phyloP scores from a whole-genome alignment of 2,329 filamentous ascomycete genomes.

The Mycosphaerella sp. region DNA sequence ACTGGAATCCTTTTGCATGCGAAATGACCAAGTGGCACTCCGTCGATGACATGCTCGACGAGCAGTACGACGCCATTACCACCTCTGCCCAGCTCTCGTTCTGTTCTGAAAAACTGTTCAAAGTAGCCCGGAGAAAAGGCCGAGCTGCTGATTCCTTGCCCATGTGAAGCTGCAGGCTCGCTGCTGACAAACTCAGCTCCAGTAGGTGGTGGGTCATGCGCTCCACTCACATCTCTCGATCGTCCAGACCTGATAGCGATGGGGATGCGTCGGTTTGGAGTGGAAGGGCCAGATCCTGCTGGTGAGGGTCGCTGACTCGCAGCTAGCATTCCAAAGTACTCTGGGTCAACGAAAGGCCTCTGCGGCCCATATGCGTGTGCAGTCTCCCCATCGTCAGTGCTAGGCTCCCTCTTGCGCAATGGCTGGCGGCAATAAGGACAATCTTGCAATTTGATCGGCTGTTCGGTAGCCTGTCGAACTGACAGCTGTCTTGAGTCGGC shows the following conservation, averaged over 20 bases:
- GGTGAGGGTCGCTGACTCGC: constrained; percentile 41
- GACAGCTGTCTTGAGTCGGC: constrained; percentile 77
- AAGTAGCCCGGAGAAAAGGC: constrained; percentile 94
- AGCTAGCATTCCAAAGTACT: constrained; percentile 92
- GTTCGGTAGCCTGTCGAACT: constrained; percentile 58
- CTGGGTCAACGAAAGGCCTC: constrained; percentile 67
- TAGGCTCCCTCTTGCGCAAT: constrained; percentile 37
- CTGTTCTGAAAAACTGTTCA: constrained; percentile 84
- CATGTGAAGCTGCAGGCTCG: constrained; percentile 35
- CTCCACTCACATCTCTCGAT: constrained; percentile 30
- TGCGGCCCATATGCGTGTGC: constrained; percentile 46
- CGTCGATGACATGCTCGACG: constrained; percentile 88
- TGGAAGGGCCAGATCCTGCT: constrained; percentile 41
- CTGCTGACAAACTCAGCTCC: constrained; percentile 46
- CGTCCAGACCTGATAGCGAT: constrained; percentile 31
- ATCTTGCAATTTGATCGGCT: constrained; percentile 55
- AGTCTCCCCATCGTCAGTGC: constrained; percentile 33
- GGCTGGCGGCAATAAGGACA: constrained; percentile 91
- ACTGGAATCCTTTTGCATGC: constrained; percentile 97
- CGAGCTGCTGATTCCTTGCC: constrained; percentile 70
- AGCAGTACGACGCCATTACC: constrained; percentile 92
- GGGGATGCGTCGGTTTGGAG: constrained; percentile 41
- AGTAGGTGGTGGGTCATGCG: constrained; percentile 43
- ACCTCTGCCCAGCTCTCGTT: constrained; percentile 76
- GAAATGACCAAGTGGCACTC: constrained; percentile 80